Percentiles rank a stretch among this genome's conserved stretches.
These are phyloP conservation scores for Penicillium olsonii DNA, from an alignment of 2,329 filamentous ascomycete genomes.

Conservation along the genomic window DNA sequence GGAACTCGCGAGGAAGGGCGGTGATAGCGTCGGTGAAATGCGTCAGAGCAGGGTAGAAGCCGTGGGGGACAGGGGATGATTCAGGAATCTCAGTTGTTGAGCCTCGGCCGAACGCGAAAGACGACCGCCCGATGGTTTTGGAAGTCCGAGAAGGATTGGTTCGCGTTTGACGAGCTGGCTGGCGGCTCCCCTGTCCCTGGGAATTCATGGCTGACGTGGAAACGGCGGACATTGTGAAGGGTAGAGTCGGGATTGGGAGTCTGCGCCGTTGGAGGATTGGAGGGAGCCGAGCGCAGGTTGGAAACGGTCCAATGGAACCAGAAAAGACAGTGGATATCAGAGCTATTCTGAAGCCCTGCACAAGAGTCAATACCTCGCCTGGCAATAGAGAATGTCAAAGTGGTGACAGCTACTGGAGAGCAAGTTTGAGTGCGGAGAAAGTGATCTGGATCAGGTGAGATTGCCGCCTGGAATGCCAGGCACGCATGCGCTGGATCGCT, in stretches of 20 bases:
- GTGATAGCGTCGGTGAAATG: conserved; percentile 90
- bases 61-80: conserved; percentile 40
- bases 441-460: conserved; percentile 27
- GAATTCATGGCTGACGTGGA: conserved; percentile 28
- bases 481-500: conserved; percentile 11
- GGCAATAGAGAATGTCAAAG: conserved; percentile 7
- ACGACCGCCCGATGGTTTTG: conserved; percentile 44
- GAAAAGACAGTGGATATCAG: conserved; percentile 3
- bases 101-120: conserved; percentile 40
- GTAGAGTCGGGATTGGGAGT: conserved; percentile 10
- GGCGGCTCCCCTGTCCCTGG: conserved; percentile 34
- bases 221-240: conserved; percentile 28
- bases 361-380: conserved; percentile 4
- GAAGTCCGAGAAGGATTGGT: conserved; percentile 53
- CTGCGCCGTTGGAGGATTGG: conserved; percentile 13
- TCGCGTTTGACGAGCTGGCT: conserved; percentile 49
- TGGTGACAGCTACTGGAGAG: conserved; percentile 8
- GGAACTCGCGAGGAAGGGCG: conserved; percentile 89
- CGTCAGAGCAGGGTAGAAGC: conserved; percentile 66
- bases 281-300: conserved; percentile 10
- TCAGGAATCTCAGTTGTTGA: conserved; percentile 30
- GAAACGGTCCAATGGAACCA: not conserved
- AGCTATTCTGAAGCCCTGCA: conserved; percentile 1
- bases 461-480: conserved; percentile 6
- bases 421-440: conserved; percentile 31